phyloP scores from a whole-genome alignment of 306 rosid genomes.

The Prunus padus region DNA sequence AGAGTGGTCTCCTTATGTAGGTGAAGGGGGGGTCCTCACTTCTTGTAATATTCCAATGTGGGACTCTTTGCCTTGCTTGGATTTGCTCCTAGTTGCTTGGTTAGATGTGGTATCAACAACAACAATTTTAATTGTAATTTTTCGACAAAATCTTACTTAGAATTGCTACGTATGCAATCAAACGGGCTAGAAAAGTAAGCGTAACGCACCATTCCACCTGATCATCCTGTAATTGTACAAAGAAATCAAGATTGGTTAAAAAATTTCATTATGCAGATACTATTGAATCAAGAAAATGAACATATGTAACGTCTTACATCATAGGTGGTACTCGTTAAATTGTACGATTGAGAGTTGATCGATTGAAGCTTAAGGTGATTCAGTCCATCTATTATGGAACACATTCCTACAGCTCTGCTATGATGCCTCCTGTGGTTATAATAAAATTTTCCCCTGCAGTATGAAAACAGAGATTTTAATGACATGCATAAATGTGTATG shows the following conservation, averaged over 20 bases:
- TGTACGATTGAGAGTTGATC: slow-evolving; percentile 1
- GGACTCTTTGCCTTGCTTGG: too few species aligned
- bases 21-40: too few species aligned
- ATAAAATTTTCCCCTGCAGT: neutral
- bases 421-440: neutral
- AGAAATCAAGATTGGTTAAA: neutral
- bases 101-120: too few species aligned
- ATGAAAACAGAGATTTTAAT: neutral
- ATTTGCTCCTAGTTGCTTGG: too few species aligned
- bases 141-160: slow-evolving; percentile 20
- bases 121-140: neutral
- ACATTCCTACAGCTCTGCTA: neutral
- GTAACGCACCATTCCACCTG: slow-evolving; percentile 14
- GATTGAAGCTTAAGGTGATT: slow-evolving; percentile 7
- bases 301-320: neutral
- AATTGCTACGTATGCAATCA: slow-evolving; percentile 16
- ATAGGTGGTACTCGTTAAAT: slow-evolving; percentile 1
- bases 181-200: slow-evolving; percentile 15
- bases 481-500: neutral
- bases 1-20: too few species aligned
- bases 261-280: neutral
- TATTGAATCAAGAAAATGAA: neutral
- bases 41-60: too few species aligned
- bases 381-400: slow-evolving; percentile 9
- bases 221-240: slow-evolving; percentile 18